Conservation (phyloP, 192 early-diverging fungal genomes). For the Backusella tuberculispora region DNA sequence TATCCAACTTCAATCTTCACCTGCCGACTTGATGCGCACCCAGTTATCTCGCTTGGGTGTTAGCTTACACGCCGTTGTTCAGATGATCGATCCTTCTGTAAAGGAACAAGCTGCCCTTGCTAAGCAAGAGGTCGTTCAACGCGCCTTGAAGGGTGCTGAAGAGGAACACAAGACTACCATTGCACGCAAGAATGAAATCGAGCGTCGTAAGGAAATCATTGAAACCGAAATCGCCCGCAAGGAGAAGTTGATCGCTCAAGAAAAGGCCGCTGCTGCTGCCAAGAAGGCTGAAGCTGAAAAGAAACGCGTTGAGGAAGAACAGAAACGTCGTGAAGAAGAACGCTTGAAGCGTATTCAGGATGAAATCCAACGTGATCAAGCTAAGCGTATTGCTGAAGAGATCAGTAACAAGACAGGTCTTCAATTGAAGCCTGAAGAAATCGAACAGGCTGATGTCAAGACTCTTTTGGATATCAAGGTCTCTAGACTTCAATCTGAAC, state of each 20-base stretch:
- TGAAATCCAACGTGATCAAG: constrained; percentile 82
- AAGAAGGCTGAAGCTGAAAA: constrained; percentile 85
- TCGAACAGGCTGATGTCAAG: constrained; percentile 82
- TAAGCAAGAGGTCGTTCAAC: constrained; percentile 68
- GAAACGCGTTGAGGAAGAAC: constrained; percentile 83
- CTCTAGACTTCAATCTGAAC: constrained; percentile 90
- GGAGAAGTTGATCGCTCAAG: constrained; percentile 85
- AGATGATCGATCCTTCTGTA: constrained; percentile 80
- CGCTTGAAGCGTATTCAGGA: constrained; percentile 75
- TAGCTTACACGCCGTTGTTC: constrained; percentile 83
- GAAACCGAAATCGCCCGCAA: constrained; percentile 74
- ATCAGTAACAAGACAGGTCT: constrained; percentile 42
- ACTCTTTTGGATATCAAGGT: constrained; percentile 84
- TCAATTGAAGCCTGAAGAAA: constrained; percentile 60
- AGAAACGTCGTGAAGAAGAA: constrained; percentile 80
- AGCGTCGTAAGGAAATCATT: constrained; percentile 78
- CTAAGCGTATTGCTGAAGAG: constrained; percentile 80
- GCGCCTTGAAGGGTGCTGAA: constrained; percentile 73
- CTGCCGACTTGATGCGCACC: constrained; percentile 89
- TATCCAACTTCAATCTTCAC: constrained; percentile 81
- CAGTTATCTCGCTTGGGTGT: constrained; percentile 89
- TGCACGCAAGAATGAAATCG: constrained; percentile 85
- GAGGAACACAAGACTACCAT: constrained; percentile 82
- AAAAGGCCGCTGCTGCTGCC: constrained; percentile 69
- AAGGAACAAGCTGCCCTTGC: constrained; percentile 66